Base-by-base conservation (phyloP, 176 grass and related monocot genomes). In the Hsuehochloa calcarea region DNA sequence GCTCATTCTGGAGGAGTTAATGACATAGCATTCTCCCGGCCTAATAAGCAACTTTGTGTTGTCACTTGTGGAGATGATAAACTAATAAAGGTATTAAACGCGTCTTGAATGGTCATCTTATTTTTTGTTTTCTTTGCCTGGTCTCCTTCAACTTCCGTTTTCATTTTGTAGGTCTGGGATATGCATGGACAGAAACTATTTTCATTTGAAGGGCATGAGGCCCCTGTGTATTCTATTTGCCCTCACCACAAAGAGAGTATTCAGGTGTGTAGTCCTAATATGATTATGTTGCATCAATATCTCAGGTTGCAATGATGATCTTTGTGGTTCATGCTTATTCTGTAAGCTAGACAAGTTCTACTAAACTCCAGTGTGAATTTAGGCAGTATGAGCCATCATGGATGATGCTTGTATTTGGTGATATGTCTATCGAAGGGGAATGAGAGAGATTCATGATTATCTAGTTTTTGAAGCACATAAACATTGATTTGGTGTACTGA, bases 11-110 rank as follows among this genome's bases (percentile, higher is more conserved):
- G 97, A 58, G 81, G 39, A 82, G 97, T 99, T 75, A 96, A 96
- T 91, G 97, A 99, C 79, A 96, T 96, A 84, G 97, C 97, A 85
- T 99, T 99, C 78, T 93, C 93, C 35, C 88, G 86, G 64, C 93
- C 91, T 87, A 91, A 94, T 61, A 94, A 99, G 65, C 90, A 91
- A 84, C 81, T 86, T 54, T 99, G 93, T 73, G 88, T 99, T 75
- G 89, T 96, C 15, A 99, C 93, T 75, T 99, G 97, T 86, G 97
- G 97, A 85, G 97, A 99, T 91, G 97, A 99, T 91, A 99, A 91
- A 83, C 84, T 92, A 50, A 96, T 99, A 83, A 99, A 91, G 88
- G 96, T 90, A 87, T 76, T 78, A 71, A 39, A 79, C 23, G 13
- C 19, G 43, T 82, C 65, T 80, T 82, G 60, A 65, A 87, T 80